These are phyloP conservation scores for Prunus davidiana DNA, from an alignment of 306 rosid species.

Conservation along the genomic window DNA sequence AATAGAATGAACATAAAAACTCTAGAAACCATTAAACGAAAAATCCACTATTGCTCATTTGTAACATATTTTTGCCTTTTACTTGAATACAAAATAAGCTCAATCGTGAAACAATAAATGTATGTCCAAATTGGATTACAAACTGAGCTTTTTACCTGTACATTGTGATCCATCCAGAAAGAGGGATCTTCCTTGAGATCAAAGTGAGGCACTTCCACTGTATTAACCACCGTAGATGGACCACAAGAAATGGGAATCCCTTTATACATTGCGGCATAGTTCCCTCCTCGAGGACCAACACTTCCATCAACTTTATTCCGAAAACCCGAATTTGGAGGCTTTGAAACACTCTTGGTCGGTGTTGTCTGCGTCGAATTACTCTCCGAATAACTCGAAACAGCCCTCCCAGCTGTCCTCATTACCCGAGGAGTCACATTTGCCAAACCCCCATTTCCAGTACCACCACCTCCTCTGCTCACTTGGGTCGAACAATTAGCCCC, in stretches of 20 bases:
- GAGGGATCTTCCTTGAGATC: conserved; percentile 92
- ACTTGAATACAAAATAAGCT: neutral
- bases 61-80: neutral
- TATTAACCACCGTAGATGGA: conserved; percentile 52
- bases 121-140: neutral
- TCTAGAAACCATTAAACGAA: neutral
- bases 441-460: conserved; percentile 43
- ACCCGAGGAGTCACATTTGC: conserved; percentile 58
- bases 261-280: conserved; percentile 63
- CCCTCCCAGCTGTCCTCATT: conserved; percentile 45
- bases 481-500: conserved; percentile 22
- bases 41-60: neutral
- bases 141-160: conserved; percentile 56
- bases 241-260: conserved; percentile 55
- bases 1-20: neutral
- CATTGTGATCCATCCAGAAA: conserved; percentile 94
- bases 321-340: conserved; percentile 57
- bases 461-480: conserved; percentile 36
- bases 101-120: neutral
- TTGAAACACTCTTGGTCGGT: conserved; percentile 78
- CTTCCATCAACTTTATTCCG: conserved; percentile 71
- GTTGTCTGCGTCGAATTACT: conserved; percentile 74
- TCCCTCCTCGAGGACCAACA: conserved; percentile 51
- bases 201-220: conserved; percentile 94
- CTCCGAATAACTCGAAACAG: conserved; percentile 52